Conservation (phyloP, 257 asterid species). For the Perilla frutescens region DNA sequence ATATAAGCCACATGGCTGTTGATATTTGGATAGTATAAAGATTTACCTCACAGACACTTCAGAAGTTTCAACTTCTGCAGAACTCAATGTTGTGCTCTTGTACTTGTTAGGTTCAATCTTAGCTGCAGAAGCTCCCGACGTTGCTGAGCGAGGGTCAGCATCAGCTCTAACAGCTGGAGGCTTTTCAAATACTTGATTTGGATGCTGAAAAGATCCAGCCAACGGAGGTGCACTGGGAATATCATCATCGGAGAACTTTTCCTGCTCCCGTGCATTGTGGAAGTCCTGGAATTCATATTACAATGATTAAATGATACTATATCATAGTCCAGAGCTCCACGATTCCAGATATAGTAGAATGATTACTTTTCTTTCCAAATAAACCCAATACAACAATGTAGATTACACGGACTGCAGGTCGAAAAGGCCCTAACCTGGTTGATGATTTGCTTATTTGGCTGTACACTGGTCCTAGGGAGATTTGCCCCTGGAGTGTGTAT, state of each 20-base stretch:
- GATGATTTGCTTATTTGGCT: constrained; percentile 6
- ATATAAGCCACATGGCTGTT: background rate
- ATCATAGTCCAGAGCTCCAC: background rate
- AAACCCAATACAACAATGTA: background rate
- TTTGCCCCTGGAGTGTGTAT: constrained; percentile 25
- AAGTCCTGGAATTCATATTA: constrained; percentile 43
- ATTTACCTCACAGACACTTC: constrained; percentile 61
- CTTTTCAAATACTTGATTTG: constrained; percentile 49
- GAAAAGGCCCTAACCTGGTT: constrained; percentile 29
- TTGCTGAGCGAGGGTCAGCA: constrained; percentile 34
- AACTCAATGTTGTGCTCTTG: constrained; percentile 36
- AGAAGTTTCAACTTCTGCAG: constrained; percentile 46
- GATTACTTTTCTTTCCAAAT: background rate
- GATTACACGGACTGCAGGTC: background rate
- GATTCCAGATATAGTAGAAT: background rate
- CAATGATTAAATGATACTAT: constrained; percentile 5
- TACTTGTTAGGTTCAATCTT: constrained; percentile 41
- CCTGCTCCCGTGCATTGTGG: constrained; percentile 37
- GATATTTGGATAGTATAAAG: background rate
- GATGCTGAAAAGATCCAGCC: constrained; percentile 39
- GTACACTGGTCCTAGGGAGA: constrained; percentile 18
- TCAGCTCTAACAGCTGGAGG: constrained; percentile 40
- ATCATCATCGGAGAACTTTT: constrained; percentile 45
- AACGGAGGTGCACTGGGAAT: constrained; percentile 91
- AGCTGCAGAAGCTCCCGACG: constrained; percentile 47